Conservation (phyloP, 148 eudicot species). For the Cornus suecica region DNA sequence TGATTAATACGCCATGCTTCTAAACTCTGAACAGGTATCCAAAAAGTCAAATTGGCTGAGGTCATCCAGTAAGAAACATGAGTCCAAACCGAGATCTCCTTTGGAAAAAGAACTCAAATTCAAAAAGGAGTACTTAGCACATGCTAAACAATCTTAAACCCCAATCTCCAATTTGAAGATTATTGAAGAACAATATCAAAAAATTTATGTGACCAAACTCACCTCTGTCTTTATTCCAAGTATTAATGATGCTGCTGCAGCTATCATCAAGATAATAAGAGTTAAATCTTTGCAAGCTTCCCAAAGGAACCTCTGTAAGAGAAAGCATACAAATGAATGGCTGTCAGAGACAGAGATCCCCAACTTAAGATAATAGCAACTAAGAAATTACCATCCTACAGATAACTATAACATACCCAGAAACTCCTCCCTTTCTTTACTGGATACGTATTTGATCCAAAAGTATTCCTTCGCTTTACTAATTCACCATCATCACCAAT, state of each 20-base stretch:
- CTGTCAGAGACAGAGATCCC: not conserved
- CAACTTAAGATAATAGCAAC: not conserved
- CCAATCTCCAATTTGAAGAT: not conserved
- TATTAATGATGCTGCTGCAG: constrained; percentile 66
- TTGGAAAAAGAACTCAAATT: too few species aligned
- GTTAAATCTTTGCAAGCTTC: constrained; percentile 93
- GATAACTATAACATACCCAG: constrained; percentile 36
- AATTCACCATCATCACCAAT: constrained; percentile 54
- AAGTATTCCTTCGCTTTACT: constrained; percentile 53
- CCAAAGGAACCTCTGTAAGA: constrained; percentile 78
- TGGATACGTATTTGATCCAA: constrained; percentile 93
- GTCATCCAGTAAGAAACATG: too few species aligned
- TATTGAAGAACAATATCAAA: constrained; percentile 1
- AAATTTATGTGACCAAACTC: constrained; percentile 15
- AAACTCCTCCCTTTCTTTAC: constrained; percentile 70
- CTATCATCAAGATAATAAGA: constrained; percentile 76
- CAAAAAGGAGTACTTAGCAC: not conserved
- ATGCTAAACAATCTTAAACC: not conserved
- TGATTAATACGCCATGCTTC: too few species aligned
- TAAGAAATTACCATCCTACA: not conserved
- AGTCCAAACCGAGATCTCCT: too few species aligned
- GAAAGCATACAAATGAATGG: constrained; percentile 4
- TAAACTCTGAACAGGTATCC: too few species aligned
- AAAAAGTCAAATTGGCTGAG: too few species aligned
- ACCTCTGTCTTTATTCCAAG: constrained; percentile 92